These are phyloP conservation scores for Nasturtium officinale DNA, from an alignment of 345 rosid species.

Conservation along the genomic window DNA sequence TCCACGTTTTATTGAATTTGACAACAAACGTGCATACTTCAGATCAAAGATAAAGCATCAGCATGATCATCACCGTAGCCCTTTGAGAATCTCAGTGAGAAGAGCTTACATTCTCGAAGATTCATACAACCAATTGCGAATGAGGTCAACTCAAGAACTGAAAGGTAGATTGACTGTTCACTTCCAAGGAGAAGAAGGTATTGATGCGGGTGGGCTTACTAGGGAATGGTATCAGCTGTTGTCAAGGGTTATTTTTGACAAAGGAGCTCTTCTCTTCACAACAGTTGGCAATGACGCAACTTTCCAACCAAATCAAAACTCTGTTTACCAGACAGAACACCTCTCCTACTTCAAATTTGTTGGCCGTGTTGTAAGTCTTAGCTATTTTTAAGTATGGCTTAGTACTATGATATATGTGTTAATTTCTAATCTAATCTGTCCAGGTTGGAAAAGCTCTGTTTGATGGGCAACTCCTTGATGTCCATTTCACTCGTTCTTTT, in stretches of 20 bases:
- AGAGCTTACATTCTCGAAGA: conserved; percentile 97
- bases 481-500: conserved; percentile 95
- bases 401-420: conserved; percentile 4
- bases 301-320: conserved; percentile 98
- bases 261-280: conserved; percentile 90
- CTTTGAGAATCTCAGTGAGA: conserved; percentile 89
- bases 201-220: conserved; percentile 99
- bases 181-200: conserved; percentile 98
- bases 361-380: conserved; percentile 87
- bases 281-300: conserved; percentile 98
- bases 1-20: conserved; percentile 95
- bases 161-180: conserved; percentile 93
- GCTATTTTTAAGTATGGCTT: not conserved
- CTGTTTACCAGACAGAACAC: conserved; percentile 96
- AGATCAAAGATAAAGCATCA: conserved; percentile 95
- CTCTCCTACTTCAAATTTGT: conserved; percentile 97
- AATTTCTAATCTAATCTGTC: conserved; percentile 30
- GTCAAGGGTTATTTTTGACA: conserved; percentile 96
- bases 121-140: conserved; percentile 90
- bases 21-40: conserved; percentile 88
- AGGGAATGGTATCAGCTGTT: conserved; percentile 99
- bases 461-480: conserved; percentile 95
- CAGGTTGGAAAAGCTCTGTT: conserved; percentile 98
- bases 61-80: conserved; percentile 88
- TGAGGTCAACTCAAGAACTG: conserved; percentile 81